Conservation (phyloP, 805 yeast genomes). For the Wickerhamomyces alni region DNA sequence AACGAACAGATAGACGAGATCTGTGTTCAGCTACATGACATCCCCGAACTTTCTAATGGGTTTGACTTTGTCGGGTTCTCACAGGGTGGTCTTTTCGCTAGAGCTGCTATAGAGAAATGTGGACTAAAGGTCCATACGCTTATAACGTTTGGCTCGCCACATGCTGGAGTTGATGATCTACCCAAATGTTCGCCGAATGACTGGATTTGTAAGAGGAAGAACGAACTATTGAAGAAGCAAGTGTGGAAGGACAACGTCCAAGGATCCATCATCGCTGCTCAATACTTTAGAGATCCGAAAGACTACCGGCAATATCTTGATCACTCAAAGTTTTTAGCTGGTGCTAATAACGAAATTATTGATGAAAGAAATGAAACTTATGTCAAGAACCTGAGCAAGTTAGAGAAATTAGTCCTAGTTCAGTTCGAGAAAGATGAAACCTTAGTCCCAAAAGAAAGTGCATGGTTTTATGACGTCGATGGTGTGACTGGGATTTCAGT, state of each 20-base stretch:
- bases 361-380: conserved; percentile 33
- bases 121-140: conserved; percentile 39
- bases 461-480: conserved; percentile 58
- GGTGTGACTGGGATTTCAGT: conserved; percentile 33
- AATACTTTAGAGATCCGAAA: conserved; percentile 61
- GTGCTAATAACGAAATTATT: conserved; percentile 55
- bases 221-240: conserved; percentile 48
- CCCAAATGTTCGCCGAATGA: conserved; percentile 51
- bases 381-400: conserved; percentile 32
- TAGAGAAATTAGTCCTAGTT: conserved; percentile 54
- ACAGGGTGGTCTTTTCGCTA: conserved; percentile 77
- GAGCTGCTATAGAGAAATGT: conserved; percentile 63
- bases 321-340: conserved; percentile 55
- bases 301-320: conserved; percentile 49
- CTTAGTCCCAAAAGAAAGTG: conserved; percentile 65
- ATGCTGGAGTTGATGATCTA: conserved; percentile 65
- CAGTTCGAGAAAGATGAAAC: conserved; percentile 59
- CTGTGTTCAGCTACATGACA: conserved; percentile 44
- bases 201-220: conserved; percentile 54
- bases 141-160: conserved; percentile 79
- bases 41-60: conserved; percentile 44
- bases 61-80: conserved; percentile 76
- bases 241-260: conserved; percentile 58
- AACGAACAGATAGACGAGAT: conserved; percentile 47
- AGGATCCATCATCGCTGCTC: conserved; percentile 58